Evolutionary conservation across 1,139 yeast species (phyloP).

Genomic region (Sugiyamaella sp.): DNA sequence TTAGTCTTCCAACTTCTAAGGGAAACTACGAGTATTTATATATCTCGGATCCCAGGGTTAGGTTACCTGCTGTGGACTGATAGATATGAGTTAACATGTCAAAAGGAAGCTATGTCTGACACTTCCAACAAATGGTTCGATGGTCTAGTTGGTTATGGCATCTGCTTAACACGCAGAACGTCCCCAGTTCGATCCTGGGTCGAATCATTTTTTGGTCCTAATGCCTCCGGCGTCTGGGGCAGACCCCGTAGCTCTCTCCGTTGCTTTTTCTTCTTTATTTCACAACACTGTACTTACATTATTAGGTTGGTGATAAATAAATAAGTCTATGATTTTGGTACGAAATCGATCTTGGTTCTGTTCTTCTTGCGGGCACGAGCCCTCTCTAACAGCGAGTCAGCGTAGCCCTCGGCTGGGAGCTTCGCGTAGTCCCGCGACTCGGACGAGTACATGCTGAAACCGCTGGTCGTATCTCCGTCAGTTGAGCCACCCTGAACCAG

Average conservation of each 20-base stretch:
- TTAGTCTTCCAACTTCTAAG: too few relatives aligned
- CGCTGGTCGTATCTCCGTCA: neutral
- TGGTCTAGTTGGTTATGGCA: slow-evolving; percentile 99
- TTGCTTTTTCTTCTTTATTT: neutral
- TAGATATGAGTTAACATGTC: too few relatives aligned
- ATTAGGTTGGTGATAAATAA: neutral
- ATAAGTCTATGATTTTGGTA: slow-evolving; percentile 3
- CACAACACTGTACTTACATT: neutral
- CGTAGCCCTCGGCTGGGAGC: slow-evolving; percentile 9
- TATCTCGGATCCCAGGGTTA: too few relatives aligned
- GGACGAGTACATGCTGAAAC: slow-evolving; percentile 1
- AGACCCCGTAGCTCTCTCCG: neutral
- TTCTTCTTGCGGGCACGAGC: slow-evolving; percentile 4
- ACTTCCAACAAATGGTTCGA: slow-evolving; percentile 52
- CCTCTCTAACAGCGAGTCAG: neutral
- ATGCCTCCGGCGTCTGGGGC: neutral
- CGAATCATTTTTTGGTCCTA: slow-evolving; percentile 58
- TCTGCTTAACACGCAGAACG: slow-evolving; percentile 99
- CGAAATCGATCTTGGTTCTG: slow-evolving; percentile 14
- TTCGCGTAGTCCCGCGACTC: neutral
- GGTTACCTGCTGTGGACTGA: too few relatives aligned
- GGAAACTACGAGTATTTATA: too few relatives aligned
- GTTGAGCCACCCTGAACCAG: neutral
- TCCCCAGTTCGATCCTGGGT: slow-evolving; percentile 99
- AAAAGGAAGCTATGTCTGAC: too few relatives aligned